Conservation (phyloP, 106 monocot species). For the Phalaenopsis equestris region DNA sequence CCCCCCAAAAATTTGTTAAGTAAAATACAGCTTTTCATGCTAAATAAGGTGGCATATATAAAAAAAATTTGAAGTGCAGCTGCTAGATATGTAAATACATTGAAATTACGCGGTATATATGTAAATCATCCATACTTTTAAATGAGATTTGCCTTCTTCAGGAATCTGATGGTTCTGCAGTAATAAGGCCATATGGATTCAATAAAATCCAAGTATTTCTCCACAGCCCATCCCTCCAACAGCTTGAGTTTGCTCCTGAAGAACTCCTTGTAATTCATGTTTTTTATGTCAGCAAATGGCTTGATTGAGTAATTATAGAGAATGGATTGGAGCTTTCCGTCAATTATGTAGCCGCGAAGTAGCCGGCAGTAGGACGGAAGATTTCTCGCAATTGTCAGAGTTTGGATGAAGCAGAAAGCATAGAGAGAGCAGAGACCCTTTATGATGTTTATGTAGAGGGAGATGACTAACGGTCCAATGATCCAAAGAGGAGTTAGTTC, state of each 20-base stretch:
- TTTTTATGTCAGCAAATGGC: slow-evolving; percentile 41
- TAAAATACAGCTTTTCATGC: too few relatives aligned
- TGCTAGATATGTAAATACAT: too few relatives aligned
- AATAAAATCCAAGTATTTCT: slow-evolving; percentile 56
- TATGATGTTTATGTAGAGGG: slow-evolving; percentile 51
- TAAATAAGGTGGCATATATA: too few relatives aligned
- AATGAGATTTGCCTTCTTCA: slow-evolving; percentile 76
- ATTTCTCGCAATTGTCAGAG: slow-evolving; percentile 29
- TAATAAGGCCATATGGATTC: slow-evolving; percentile 87
- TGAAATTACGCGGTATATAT: too few relatives aligned
- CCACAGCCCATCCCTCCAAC: slow-evolving; percentile 43
- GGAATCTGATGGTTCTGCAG: slow-evolving; percentile 68
- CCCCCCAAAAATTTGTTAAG: too few relatives aligned
- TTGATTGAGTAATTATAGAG: slow-evolving; percentile 24
- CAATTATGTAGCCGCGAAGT: slow-evolving; percentile 30
- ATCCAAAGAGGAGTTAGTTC: slow-evolving; percentile 69
- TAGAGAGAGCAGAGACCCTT: slow-evolving; percentile 45
- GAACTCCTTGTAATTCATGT: slow-evolving; percentile 33
- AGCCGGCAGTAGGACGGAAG: slow-evolving; percentile 32
- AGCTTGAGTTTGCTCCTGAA: slow-evolving; percentile 28
- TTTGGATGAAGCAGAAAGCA: slow-evolving; percentile 37
- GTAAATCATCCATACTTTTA: slow-evolving; percentile 8
- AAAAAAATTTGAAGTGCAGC: too few relatives aligned
- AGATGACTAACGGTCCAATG: slow-evolving; percentile 50
- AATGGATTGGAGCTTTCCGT: slow-evolving; percentile 44